Percentiles rank a stretch among this genome's conserved stretches.
Evolutionary conservation across 1,139 yeast species (phyloP).

Genomic region (Spathaspora sp.): DNA sequence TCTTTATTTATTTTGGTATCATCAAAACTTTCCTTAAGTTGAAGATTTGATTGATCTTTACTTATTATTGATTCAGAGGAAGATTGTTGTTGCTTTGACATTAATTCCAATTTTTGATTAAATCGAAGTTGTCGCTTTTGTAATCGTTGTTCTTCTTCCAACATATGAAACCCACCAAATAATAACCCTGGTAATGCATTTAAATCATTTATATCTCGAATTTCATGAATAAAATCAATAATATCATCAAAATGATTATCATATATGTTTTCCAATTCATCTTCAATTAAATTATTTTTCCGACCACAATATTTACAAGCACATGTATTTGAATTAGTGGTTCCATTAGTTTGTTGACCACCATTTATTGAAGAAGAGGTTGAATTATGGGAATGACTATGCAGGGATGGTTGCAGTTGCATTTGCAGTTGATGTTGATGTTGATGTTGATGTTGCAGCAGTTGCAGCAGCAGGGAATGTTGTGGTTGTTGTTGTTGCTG

Average conservation of each 20-base stretch:
- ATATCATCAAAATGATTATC: conserved; percentile 61
- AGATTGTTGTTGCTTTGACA: conserved; percentile 2
- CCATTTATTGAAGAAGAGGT: no score
- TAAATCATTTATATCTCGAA: conserved; percentile 41
- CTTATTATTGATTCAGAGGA: no score
- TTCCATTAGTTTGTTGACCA: no score
- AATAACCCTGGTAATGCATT: conserved; percentile 41
- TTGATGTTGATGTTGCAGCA: conserved; percentile 3
- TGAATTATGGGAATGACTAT: no score
- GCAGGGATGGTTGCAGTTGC: no score
- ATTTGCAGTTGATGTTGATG: not conserved
- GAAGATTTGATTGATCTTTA: no score
- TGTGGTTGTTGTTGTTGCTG: no score
- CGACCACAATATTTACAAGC: conserved; percentile 82
- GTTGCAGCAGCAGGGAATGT: no score
- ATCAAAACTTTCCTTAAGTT: conserved; percentile 5
- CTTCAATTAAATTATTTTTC: conserved; percentile 69
- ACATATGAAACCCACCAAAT: conserved; percentile 42
- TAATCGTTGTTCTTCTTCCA: conserved; percentile 37
- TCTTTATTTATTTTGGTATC: conserved; percentile 3
- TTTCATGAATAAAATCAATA: conserved; percentile 38
- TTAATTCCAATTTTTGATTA: conserved; percentile 14
- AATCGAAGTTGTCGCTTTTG: conserved; percentile 28
- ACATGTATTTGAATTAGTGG: conserved; percentile 45
- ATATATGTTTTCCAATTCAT: conserved; percentile 59